These are phyloP conservation scores for Sphagnurus paluster DNA, from an alignment of 1,284 basidiomycete species.

Conservation along the genomic window DNA sequence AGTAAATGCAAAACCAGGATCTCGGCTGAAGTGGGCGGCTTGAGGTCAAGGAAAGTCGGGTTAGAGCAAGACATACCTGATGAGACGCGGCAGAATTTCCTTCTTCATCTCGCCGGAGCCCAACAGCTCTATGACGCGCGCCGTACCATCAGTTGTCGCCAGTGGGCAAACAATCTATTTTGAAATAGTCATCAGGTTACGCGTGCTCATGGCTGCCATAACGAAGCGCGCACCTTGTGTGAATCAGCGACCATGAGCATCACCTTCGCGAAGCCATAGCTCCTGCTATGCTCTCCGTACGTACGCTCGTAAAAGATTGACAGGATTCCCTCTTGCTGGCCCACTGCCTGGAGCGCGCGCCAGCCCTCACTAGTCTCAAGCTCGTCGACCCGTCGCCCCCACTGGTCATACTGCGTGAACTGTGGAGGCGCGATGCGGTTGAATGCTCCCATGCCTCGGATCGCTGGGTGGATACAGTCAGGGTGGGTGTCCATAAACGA, in stretches of 20 bases:
- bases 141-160: constrained; percentile 78
- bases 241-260: constrained; percentile 60
- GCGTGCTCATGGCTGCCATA: constrained; percentile 1
- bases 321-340: constrained; percentile 69
- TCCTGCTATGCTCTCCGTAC: constrained; percentile 56
- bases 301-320: constrained; percentile 64
- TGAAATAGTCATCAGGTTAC: background rate
- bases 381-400: constrained; percentile 63
- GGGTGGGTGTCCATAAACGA: background rate
- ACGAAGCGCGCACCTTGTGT: constrained; percentile 48
- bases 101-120: constrained; percentile 62
- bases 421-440: constrained; percentile 44
- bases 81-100: constrained; percentile 55
- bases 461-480: constrained; percentile 32
- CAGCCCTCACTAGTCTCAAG: constrained; percentile 72
- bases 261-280: constrained; percentile 65
- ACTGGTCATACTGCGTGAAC: constrained; percentile 68
- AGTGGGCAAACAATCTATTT: constrained; percentile 71
- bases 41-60: background rate
- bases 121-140: constrained; percentile 67
- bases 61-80: constrained; percentile 42
- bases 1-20: constrained; percentile 64
- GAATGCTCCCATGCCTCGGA: constrained; percentile 47
- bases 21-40: constrained; percentile 42
- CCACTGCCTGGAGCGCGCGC: constrained; percentile 67